Percentiles rank a stretch among this genome's conserved stretches.
Evolutionary conservation across 176 grass and related monocot genomes (phyloP).

Genomic region (Eragrostis nindensis): DNA sequence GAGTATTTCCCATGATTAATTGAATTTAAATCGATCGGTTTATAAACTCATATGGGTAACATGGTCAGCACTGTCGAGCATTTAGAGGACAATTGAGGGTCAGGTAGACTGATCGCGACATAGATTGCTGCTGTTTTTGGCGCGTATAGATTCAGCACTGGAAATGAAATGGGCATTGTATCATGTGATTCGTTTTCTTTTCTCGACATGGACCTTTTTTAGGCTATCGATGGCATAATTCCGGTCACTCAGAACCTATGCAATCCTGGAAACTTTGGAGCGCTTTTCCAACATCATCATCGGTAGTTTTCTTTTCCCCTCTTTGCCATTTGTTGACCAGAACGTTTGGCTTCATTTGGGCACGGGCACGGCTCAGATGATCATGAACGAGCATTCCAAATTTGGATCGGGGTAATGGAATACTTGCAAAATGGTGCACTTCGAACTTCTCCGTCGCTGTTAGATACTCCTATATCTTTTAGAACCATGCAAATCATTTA

Average conservation of each 20-base stretch:
- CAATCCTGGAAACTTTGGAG: background rate
- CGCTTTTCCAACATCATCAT: background rate
- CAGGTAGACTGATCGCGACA: background rate
- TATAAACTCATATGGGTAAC: background rate
- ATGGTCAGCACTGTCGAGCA: background rate
- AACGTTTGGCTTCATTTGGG: no score
- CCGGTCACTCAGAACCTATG: background rate
- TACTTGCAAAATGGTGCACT: no score
- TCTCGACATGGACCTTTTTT: background rate
- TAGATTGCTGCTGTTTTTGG: background rate
- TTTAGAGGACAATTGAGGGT: background rate
- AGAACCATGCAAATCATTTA: no score
- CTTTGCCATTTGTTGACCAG: no score
- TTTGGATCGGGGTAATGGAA: no score
- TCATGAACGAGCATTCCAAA: no score
- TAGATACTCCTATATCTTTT: no score
- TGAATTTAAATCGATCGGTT: background rate
- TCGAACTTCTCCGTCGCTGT: no score
- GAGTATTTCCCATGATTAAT: no score
- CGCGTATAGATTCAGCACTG: background rate
- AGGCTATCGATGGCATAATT: background rate
- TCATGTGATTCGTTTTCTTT: background rate
- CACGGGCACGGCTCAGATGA: no score
- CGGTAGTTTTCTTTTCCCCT: background rate
- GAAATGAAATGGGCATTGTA: background rate